These are phyloP conservation scores for Sungouiozyma ichnusensis DNA, from an alignment of 805 yeast genomes.

Conservation along the genomic window DNA sequence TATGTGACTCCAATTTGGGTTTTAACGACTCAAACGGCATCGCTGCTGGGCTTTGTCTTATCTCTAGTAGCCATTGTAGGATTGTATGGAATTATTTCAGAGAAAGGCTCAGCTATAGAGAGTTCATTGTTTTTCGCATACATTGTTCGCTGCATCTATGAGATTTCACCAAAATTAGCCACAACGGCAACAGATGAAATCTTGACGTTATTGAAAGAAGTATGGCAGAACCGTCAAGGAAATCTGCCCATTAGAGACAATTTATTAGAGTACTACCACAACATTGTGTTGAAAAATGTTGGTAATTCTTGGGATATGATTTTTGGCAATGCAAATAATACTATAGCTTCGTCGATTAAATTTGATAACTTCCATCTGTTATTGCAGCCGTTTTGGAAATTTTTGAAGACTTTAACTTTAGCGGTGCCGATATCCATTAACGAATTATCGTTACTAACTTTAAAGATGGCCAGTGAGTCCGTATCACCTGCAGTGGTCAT, in stretches of 20 bases:
- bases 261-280: conserved; percentile 23
- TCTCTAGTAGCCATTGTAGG: conserved; percentile 69
- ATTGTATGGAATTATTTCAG: conserved; percentile 71
- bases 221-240: conserved; percentile 29
- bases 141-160: conserved; percentile 85
- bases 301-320: conserved; percentile 22
- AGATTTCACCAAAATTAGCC: conserved; percentile 81
- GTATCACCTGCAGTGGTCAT: conserved; percentile 72
- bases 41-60: conserved; percentile 75
- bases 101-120: conserved; percentile 84
- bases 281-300: conserved; percentile 18
- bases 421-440: conserved; percentile 25
- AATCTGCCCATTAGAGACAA: conserved; percentile 26
- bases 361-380: conserved; percentile 6
- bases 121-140: conserved; percentile 79
- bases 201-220: conserved; percentile 30
- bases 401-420: conserved; percentile 21
- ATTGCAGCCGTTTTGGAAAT: conserved; percentile 21
- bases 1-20: conserved; percentile 68
- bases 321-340: not conserved
- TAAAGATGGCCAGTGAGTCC: conserved; percentile 43
- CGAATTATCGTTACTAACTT: conserved; percentile 25
- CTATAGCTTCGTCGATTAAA: not conserved
- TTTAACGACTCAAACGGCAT: conserved; percentile 63
- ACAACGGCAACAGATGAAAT: conserved; percentile 39